Conservation (phyloP, 345 rosid genomes). For the Populus euphratica region DNA sequence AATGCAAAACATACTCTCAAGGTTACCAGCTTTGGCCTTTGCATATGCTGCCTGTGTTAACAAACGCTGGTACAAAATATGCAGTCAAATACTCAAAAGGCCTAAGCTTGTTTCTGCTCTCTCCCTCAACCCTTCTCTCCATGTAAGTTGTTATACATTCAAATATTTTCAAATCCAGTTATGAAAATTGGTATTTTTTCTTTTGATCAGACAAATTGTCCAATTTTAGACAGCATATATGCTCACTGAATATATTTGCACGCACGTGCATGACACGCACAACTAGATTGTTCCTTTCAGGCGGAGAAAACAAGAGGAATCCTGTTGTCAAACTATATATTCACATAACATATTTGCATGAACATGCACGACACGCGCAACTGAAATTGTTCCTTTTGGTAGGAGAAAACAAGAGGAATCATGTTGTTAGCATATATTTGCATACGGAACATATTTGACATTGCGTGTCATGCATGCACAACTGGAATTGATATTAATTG, state of each 20-base stretch:
- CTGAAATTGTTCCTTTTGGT: background rate
- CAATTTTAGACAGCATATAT: background rate
- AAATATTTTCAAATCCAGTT: background rate
- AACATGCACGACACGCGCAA: background rate
- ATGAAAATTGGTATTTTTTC: background rate
- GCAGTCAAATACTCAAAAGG: constrained; percentile 36
- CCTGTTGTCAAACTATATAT: no score
- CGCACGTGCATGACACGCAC: background rate
- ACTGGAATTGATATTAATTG: background rate
- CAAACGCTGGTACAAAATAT: constrained; percentile 43
- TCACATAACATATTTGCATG: background rate
- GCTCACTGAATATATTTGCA: background rate
- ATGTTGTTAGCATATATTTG: no score
- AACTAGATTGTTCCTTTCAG: background rate
- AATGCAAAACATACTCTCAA: constrained; percentile 35
- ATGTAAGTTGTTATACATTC: constrained; percentile 20
- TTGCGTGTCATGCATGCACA: background rate
- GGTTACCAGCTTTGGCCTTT: constrained; percentile 48
- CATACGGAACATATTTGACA: background rate
- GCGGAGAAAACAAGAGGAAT: background rate
- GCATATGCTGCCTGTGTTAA: constrained; percentile 51
- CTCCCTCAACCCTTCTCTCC: constrained; percentile 35
- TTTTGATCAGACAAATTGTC: background rate
- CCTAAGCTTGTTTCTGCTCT: constrained; percentile 63
- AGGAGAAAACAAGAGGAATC: background rate